Conservation (phyloP, 139 green algal species). For the Micractinium sp. region DNA sequence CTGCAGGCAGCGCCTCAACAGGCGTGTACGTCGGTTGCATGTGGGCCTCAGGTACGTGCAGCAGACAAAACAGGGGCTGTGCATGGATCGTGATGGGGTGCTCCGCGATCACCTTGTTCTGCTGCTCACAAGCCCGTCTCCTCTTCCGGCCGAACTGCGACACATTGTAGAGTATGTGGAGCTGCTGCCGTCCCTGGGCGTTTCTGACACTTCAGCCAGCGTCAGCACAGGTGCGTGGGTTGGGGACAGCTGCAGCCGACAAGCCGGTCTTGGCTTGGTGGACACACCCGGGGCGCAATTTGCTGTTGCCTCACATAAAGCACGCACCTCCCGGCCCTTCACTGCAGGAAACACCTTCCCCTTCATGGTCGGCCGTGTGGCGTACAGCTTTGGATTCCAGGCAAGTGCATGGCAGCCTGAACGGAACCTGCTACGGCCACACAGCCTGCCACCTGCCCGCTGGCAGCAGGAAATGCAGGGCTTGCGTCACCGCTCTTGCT, state of each 20-base stretch:
- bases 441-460: neutral
- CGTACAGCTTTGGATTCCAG: constrained; percentile 68
- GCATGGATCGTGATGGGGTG: neutral
- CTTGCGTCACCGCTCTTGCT: neutral
- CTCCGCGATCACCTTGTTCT: neutral
- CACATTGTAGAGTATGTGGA: constrained; percentile 41
- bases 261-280: neutral
- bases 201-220: neutral
- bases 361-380: constrained; percentile 60
- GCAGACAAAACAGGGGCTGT: neutral
- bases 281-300: neutral
- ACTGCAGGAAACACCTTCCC: constrained; percentile 22
- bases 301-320: neutral
- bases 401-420: neutral
- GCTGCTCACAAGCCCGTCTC: neutral
- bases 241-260: no score
- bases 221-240: constrained; percentile 8
- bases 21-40: constrained; percentile 75
- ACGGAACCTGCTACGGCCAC: neutral
- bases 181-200: constrained; percentile 28
- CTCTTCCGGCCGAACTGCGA: neutral
- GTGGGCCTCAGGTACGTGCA: constrained; percentile 54
- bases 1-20: constrained; percentile 64
- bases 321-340: neutral
- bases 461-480: neutral